These are phyloP conservation scores for Rhodosporidiobolus odoratus DNA, from an alignment of 768 basidiomycete genomes.

Conservation along the genomic window DNA sequence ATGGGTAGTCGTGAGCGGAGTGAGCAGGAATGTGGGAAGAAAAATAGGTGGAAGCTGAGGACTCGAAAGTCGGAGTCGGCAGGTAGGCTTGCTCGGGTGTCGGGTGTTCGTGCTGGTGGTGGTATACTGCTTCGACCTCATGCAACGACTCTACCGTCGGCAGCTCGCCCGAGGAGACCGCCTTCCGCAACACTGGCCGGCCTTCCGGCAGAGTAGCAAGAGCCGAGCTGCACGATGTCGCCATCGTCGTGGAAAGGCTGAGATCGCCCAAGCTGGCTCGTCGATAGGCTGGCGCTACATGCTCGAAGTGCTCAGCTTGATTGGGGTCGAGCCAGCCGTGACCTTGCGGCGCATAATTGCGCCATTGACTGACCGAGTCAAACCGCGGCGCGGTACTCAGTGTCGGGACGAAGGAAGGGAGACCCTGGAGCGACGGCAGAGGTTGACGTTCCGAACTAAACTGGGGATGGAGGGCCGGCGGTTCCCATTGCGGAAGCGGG, in stretches of 20 bases:
- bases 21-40: neutral
- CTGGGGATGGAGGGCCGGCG: neutral
- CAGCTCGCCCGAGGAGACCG: neutral
- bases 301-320: neutral
- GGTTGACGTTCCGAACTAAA: neutral
- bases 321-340: slow-evolving; percentile 12
- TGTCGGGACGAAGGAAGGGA: slow-evolving; percentile 5
- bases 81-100: too few relatives aligned
- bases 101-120: neutral
- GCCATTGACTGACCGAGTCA: slow-evolving; percentile 14
- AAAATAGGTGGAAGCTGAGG: slow-evolving; percentile 13
- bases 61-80: slow-evolving; percentile 27
- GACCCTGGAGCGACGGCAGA: neutral
- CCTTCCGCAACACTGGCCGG: neutral
- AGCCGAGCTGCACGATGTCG: neutral
- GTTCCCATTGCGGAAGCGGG: neutral
- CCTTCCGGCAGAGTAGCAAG: neutral
- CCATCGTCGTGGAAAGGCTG: neutral
- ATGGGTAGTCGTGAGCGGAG: neutral
- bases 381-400: neutral
- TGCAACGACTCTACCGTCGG: neutral
- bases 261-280: slow-evolving; percentile 5
- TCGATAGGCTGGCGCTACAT: neutral
- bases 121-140: neutral
- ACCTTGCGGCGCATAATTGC: slow-evolving; percentile 23